These are phyloP conservation scores for Phalaenopsis aphrodite DNA, from an alignment of 106 monocot species.

Conservation along the genomic window DNA sequence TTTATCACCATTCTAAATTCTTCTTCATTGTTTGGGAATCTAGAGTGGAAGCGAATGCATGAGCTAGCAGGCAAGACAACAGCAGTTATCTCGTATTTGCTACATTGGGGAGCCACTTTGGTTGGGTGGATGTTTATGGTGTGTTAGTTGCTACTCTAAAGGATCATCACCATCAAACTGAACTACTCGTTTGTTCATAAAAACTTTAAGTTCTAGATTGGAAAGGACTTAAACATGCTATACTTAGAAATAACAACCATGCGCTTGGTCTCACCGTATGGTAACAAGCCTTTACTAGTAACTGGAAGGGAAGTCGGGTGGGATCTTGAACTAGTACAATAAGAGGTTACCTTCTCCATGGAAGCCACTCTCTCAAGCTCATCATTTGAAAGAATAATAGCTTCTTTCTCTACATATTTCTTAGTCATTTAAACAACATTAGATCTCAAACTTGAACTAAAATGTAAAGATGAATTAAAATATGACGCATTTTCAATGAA, in stretches of 20 bases:
- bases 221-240: constrained; percentile 18
- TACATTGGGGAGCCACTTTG: too few species aligned
- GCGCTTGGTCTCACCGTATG: constrained; percentile 10
- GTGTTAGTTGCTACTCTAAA: constrained; percentile 15
- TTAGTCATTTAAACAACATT: constrained; percentile 5
- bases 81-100: too few species aligned
- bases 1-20: too few species aligned
- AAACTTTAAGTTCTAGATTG: constrained; percentile 13
- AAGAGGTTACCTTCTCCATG: constrained; percentile 7
- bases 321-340: constrained; percentile 8
- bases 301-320: not conserved
- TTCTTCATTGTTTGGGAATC: too few species aligned
- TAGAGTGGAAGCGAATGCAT: too few species aligned
- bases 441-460: not conserved
- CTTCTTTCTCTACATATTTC: constrained; percentile 7
- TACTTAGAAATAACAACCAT: not conserved
- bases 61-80: too few species aligned
- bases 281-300: constrained; percentile 7
- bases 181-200: constrained; percentile 29
- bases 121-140: too few species aligned
- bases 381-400: constrained; percentile 67
- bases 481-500: constrained; percentile 5
- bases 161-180: constrained; percentile 40
- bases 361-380: constrained; percentile 24
- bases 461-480: constrained; percentile 4